Percentiles rank a stretch among this genome's conserved stretches.
Conservation (phyloP, 2,329 filamentous ascomycete species). For the Trichoderma sp. region DNA sequence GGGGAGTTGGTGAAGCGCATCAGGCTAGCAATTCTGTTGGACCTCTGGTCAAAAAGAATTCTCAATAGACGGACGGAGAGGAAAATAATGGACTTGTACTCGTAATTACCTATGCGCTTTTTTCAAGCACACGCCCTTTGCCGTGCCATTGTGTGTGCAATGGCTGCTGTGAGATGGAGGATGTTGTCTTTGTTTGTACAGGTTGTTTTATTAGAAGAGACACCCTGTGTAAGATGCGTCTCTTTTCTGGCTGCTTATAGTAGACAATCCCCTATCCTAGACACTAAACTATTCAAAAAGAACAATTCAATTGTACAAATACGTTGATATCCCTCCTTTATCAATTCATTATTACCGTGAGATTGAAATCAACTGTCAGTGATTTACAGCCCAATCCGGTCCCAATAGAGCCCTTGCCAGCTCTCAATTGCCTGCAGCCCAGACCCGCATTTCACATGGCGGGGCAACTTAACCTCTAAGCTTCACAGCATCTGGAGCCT, state of each 20-base stretch:
- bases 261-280: neutral
- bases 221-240: neutral
- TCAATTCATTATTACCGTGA: neutral
- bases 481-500: neutral
- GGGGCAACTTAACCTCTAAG: constrained; percentile 16
- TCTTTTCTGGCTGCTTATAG: neutral
- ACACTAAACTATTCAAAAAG: neutral
- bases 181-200: neutral
- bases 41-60: constrained; percentile 29
- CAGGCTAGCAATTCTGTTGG: constrained; percentile 28
- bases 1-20: constrained; percentile 11
- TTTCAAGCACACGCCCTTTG: constrained; percentile 40
- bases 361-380: neutral
- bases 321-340: neutral
- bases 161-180: neutral
- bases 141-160: neutral
- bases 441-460: constrained; percentile 22
- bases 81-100: constrained; percentile 41
- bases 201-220: neutral
- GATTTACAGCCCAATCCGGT: neutral
- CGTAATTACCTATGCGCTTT: constrained; percentile 41
- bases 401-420: neutral
- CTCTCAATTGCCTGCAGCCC: neutral
- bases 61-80: constrained; percentile 40
- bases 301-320: neutral